These are phyloP conservation scores for Casaregolazyma suthepensis DNA, from an alignment of 1,139 yeast genomes.

Conservation along the genomic window DNA sequence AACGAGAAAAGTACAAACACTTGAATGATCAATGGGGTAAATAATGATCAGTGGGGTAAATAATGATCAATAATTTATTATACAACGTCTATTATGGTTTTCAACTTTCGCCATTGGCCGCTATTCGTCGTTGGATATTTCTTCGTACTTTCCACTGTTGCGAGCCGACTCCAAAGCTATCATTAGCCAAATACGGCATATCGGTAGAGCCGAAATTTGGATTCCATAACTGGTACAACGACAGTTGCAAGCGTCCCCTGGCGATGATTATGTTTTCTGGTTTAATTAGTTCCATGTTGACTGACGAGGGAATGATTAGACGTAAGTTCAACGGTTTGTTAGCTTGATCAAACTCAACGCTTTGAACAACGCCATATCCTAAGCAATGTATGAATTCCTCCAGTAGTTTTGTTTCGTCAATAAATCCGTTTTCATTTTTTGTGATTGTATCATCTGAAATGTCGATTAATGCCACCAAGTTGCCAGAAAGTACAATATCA, in stretches of 20 bases:
- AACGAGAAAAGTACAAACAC: constrained; percentile 68
- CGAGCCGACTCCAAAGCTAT: constrained; percentile 43
- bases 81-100: background rate
- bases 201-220: constrained; percentile 9
- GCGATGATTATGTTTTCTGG: constrained; percentile 34
- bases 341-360: constrained; percentile 40
- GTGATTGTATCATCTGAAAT: constrained; percentile 9
- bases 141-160: constrained; percentile 60
- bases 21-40: constrained; percentile 18
- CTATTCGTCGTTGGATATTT: constrained; percentile 31
- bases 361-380: constrained; percentile 36
- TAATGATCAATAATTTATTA: background rate
- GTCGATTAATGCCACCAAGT: constrained; percentile 27
- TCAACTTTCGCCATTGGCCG: background rate
- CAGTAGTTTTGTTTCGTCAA: constrained; percentile 7
- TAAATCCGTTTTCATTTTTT: background rate
- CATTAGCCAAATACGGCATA: constrained; percentile 36
- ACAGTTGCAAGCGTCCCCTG: constrained; percentile 62
- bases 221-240: constrained; percentile 40
- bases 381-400: constrained; percentile 17
- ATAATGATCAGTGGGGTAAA: background rate
- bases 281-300: constrained; percentile 9
- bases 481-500: constrained; percentile 25
- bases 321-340: constrained; percentile 38
- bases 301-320: constrained; percentile 49